These are phyloP conservation scores for Aspergillus bombycis DNA, from an alignment of 2,329 filamentous ascomycete genomes.

Conservation along the genomic window DNA sequence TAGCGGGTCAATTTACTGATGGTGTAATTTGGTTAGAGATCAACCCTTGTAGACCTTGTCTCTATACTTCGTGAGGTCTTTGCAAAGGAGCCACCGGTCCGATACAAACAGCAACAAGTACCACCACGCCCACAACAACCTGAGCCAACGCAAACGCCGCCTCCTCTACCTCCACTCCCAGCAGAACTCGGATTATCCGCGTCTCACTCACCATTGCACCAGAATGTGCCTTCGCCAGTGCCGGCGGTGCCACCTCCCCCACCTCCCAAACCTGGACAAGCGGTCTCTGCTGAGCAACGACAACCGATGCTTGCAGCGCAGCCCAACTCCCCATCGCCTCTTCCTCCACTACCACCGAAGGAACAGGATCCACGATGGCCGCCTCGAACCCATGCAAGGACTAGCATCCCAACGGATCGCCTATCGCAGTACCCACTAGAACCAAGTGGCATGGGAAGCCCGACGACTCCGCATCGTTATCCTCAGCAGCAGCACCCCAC, in stretches of 20 bases:
- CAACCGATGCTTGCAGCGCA: conserved; percentile 26
- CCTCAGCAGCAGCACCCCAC: conserved; percentile 20
- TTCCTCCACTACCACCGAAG: conserved; percentile 45
- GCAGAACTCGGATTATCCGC: conserved; percentile 58
- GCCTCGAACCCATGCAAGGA: conserved; percentile 17
- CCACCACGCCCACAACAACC: conserved; percentile 39
- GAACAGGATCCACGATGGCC: conserved; percentile 26
- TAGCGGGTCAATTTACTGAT: neutral
- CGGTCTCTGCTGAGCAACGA: conserved; percentile 19
- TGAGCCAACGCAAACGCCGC: conserved; percentile 52
- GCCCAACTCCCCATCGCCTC: conserved; percentile 34
- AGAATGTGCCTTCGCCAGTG: conserved; percentile 16
- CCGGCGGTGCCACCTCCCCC: conserved; percentile 34
- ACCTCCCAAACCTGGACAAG: conserved; percentile 42
- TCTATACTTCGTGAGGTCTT: conserved; percentile 84
- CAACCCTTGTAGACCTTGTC: conserved; percentile 79
- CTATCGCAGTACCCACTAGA: conserved; percentile 34
- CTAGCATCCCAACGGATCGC: conserved; percentile 13
- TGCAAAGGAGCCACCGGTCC: conserved; percentile 89
- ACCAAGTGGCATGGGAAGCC: conserved; percentile 23
- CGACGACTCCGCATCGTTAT: conserved; percentile 13
- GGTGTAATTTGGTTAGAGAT: conserved; percentile 60
- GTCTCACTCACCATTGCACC: conserved; percentile 37
- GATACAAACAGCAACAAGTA: conserved; percentile 63
- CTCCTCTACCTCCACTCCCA: conserved; percentile 73